Evolutionary conservation across 805 yeast genomes (phyloP), one percentile per base, ranked within the genome.

Genomic region (Saccharomycopsis malanga): DNA sequence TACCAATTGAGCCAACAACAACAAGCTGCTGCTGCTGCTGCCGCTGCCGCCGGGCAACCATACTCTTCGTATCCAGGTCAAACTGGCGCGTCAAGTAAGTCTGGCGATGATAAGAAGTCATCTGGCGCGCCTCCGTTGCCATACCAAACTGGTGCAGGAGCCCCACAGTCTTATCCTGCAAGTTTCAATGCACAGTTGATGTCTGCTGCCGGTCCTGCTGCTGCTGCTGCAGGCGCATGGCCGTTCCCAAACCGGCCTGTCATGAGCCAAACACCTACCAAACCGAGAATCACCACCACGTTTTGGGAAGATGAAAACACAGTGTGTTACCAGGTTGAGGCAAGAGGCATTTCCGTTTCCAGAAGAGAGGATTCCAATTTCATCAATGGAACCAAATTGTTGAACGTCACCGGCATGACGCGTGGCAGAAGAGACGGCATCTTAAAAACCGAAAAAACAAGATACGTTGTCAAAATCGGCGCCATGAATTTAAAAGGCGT

Each of bases 281-380:
- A 73, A 59, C 80, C 81, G 44, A 65, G 76, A 52, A 87, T 84
- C 44, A 82, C 88, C 44, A 83, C 93, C 20, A 84, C 93, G n/a
- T 76, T 82, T 75, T 85, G 95, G 95, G 93, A 85, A 59, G 94
- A 85, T 60, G 94, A 85, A 59, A 81, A 82, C 56, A 85, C 94
- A 0, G 64, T 85, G 44, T 85, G 93, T 60, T 85, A 84, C 67
- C 93, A 84, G 63, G 91, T 85, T 25, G 93, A 84, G 58, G 89
- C 87, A 49, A 78, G 82, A 53, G 84, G 86, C 48, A 83, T 84
- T 39, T 73, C 83, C 15, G 95, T 85, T 18, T 88, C 85, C 24
- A 73, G 95, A 55, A 73, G 95, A 58, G 93, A 87, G 25, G 93
- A 85, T 64, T 82, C 83, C 61, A 81, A 85, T 63, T 81, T 83